Base-by-base conservation (phyloP, 164 flowering plant species). In the Aristolochia fimbriata region DNA sequence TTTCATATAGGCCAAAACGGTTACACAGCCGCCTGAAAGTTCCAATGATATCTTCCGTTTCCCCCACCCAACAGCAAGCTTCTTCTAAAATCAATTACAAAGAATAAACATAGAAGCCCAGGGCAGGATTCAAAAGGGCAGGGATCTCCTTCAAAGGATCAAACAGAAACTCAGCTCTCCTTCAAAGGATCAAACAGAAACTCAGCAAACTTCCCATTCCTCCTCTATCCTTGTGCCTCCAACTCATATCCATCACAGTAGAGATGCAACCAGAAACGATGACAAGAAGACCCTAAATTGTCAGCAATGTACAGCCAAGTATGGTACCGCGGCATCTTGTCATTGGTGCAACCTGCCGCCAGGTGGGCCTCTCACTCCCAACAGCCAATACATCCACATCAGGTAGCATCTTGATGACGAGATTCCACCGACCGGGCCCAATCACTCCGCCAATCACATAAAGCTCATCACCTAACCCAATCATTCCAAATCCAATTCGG, bases 381-480 rank as follows among this genome's bases (percentile, higher is more conserved):
- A 92, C 72, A 0, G 76, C 69, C 70, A 92, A 65, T 12, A 76
- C 82, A 66, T 89, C 87, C 21, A 92, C 91, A 68, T 87, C 96
- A 0, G 96, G 78, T 64, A 78, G 68, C 23, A 70, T 72, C 69
- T 83, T 79, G 66, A 92, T 79, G 55, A 78, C 82, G 71, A 81
- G 67, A 59, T 86, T 84, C 80, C 73, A 76, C 52, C 79, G 65
- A 21, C 90, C 90, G 16, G 97, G 96, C 21, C 88, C 88, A 47
- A 81, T 79, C 46, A 85, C 88, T 6, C 98, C 98, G 22, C 97
- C 98, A 14, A 92, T 78, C 62, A 89, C 80, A 57, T 87, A 92
- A 8, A 89, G 77, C 46, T 92, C 91, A 49, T 82, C 84, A 11
- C 83, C 72, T 47, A 81, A 53, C 14, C 89, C 95, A 21, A 69